Evolutionary conservation across 2,329 filamentous ascomycete species (phyloP), one percentile per base, ranked within the genome.

Genomic region (Alternaria sp.): DNA sequence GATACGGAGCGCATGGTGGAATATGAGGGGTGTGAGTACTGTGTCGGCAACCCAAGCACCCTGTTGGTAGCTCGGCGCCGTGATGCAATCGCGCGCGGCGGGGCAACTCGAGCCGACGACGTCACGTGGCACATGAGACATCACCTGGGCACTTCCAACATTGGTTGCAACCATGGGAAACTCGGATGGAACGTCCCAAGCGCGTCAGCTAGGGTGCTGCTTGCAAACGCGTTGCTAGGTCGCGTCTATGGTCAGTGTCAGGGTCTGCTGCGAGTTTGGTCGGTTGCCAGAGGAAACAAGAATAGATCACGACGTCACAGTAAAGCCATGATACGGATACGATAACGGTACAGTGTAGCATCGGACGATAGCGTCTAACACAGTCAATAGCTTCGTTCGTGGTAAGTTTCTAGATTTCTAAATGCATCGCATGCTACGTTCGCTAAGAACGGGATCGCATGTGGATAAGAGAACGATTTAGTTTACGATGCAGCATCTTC

Each of bases 1-100:
- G 71, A 58, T 57, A 77, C 61, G 56, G 73, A 66, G 65, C 77
- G 72, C 77, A 79, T 79, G 51, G 62, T 69, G 67, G 50, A 54
- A 47, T 54, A 46, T 54, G 44, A 54, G 50, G 55, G 54, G 54
- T 59, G 62, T 56, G 64, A 57, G 54, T 57, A 58, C 55, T 49
- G 61, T 58, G 63, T 57, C 49, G 56, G 60, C 55, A 49, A 40
- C 13, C 17, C 54, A 68, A 70, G 75, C 65, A 78, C 76, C 76
- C 61, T 77, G 77, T 75, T 78, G 76, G 71, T 64, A 62, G 67
- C 70, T 70, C 64, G 50, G 59, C 62, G 59, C 60, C 67, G 61
- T 61, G 65, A 56, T 62, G 49, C 61, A 45, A 64, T 69, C 51
- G 58, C 65, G 63, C 64, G 61, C 64, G 58, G 70, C 70, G 71